Evolutionary conservation across 1,284 basidiomycete genomes (phyloP), one percentile per base, ranked within the genome.

Genomic region (Ganoderma sinense): DNA sequence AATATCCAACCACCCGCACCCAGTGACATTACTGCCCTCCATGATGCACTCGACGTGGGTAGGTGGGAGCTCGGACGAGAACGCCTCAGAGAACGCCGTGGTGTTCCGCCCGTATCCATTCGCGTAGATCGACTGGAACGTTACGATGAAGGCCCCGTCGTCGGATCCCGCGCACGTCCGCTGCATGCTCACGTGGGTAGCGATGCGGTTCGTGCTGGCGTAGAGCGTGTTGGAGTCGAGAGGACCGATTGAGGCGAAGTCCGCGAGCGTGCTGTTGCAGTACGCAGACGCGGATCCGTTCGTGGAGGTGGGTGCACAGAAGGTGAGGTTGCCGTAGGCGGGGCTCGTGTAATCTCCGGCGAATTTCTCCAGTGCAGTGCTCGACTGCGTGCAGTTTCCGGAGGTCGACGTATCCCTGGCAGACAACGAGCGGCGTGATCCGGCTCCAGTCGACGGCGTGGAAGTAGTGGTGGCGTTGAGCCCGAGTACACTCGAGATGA

Each of bases 291-390:
- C 11, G 48, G 48, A 51, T 8, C 2, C 26, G 29, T 56, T 33
- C 2, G 63, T 31, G 66, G 73, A 77, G 5, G 69, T 71, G 0
- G 80, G 69, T 18, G 75, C 68, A 51, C 83, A 84, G 41, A 84
- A 76, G 1, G 78, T 79, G 59, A 85, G 66, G 16, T 77, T 64
- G 39, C 81, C 82, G 53, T 84, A 84, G 11, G 79, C 83, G 4
- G 76, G 68, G 66, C 80, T 76, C 7, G 62, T 26, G 71, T 82
- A 84, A 0, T 78, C 80, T 10, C 84, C 84, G 6, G 77, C 68
- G n/a, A 79, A 77, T 1, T 59, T 66, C 20, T 76, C 72, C 20
- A 77, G 14, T 8, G 64, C 31, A 20, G 62, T 29, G 29, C 5
- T 23, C 41, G 31, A 59, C 39, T 53, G 29, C 26, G 51, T 40